A percentile compares a stretch with the other conserved stretches of the same genome.
Conservation (phyloP, 2,329 filamentous ascomycete species). For the Fusarium buharicum region DNA sequence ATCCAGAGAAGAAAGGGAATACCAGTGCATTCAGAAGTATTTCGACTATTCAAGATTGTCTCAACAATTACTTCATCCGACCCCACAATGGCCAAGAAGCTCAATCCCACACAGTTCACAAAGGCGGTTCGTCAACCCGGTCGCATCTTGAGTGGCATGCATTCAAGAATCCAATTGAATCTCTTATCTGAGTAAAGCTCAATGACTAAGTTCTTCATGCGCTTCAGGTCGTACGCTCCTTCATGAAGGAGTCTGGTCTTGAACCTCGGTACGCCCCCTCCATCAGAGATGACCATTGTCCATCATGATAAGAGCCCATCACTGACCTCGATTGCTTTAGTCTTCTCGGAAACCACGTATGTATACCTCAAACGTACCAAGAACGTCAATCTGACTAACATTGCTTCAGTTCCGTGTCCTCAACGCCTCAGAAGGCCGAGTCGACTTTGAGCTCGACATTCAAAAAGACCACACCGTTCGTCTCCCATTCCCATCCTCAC, state of each 20-base stretch:
- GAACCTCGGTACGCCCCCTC: slow-evolving; percentile 77
- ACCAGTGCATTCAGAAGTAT: too few species aligned
- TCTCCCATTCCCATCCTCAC: background rate
- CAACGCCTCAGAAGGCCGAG: slow-evolving; percentile 70
- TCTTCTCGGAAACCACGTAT: slow-evolving; percentile 46
- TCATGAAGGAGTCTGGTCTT: slow-evolving; percentile 84
- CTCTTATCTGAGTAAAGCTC: accelerated
- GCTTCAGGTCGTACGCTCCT: slow-evolving; percentile 83
- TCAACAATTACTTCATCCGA: too few species aligned
- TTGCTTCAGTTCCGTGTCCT: slow-evolving; percentile 70
- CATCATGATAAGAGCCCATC: accelerated
- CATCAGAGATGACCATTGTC: background rate
- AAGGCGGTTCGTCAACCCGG: slow-evolving; percentile 46
- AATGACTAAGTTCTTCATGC: background rate
- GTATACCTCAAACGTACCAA: background rate
- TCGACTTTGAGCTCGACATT: slow-evolving; percentile 81
- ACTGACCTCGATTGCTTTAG: slow-evolving; percentile 27
- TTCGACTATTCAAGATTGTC: too few species aligned
- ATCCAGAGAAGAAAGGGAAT: background rate
- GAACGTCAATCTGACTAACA: background rate
- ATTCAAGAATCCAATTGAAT: background rate
- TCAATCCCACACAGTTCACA: slow-evolving; percentile 51
- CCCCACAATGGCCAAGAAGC: slow-evolving; percentile 48
- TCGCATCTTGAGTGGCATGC: background rate
- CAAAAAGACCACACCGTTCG: slow-evolving; percentile 77